Percentiles rank a stretch among this genome's conserved stretches.
Evolutionary conservation across 495 filamentous ascomycete species (phyloP).

Genomic region (Jackrogersella minutella): DNA sequence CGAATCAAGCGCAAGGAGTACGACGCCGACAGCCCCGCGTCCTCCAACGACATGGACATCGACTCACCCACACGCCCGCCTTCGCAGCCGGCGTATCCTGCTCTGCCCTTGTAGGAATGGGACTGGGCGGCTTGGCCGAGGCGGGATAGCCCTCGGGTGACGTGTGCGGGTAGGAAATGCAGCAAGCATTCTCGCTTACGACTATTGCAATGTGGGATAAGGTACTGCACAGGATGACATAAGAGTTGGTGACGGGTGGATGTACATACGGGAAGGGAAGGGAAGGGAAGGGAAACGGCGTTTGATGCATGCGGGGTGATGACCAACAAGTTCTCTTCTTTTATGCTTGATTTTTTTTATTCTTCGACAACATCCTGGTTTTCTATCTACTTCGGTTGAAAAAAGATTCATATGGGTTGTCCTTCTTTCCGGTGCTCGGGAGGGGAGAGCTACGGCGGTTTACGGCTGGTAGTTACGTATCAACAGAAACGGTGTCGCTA

Average conservation of each 20-base stretch:
- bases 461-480: background rate
- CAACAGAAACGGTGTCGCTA: background rate
- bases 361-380: background rate
- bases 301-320: slow-evolving; percentile 1
- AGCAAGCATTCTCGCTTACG: background rate
- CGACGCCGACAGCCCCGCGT: slow-evolving; percentile 50
- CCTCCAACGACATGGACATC: slow-evolving; percentile 43
- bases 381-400: background rate
- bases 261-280: slow-evolving; percentile 7
- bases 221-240: background rate
- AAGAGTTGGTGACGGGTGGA: background rate
- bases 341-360: background rate
- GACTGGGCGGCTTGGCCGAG: too few species aligned
- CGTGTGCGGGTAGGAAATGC: background rate
- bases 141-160: background rate
- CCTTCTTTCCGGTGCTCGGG: background rate
- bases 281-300: background rate
- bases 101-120: slow-evolving; percentile 25
- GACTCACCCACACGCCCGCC: slow-evolving; percentile 43
- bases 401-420: background rate
- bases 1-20: slow-evolving; percentile 71
- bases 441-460: background rate
- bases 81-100: slow-evolving; percentile 44
- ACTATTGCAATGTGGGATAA: too few species aligned
- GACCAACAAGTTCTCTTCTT: background rate